Evolutionary conservation across 2,329 filamentous ascomycete species (phyloP).

Genomic region (Dendrostoma leiphaemia): DNA sequence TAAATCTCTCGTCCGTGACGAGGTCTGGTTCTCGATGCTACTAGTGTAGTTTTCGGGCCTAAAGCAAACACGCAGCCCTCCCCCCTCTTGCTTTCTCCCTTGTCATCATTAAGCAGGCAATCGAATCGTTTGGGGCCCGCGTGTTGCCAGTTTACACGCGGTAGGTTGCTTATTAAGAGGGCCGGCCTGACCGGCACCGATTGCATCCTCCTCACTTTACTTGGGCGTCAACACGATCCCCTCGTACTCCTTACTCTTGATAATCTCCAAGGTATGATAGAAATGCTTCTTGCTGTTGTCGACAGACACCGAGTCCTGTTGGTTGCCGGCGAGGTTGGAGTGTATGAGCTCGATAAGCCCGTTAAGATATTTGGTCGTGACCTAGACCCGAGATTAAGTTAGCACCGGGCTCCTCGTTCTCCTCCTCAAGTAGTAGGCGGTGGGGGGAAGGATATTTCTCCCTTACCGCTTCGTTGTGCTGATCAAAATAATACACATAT

Average conservation of each 20-base stretch:
- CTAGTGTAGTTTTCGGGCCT: too few species aligned
- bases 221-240: slow-evolving; percentile 74
- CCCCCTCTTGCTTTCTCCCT: too few species aligned
- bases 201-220: slow-evolving; percentile 22
- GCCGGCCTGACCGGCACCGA: too few species aligned
- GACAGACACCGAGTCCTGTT: slow-evolving; percentile 75
- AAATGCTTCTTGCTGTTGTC: slow-evolving; percentile 94
- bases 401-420: neutral
- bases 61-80: too few species aligned
- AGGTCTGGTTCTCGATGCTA: too few species aligned
- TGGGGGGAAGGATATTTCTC: neutral
- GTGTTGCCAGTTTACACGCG: too few species aligned
- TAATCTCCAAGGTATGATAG: slow-evolving; percentile 91
- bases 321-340: slow-evolving; percentile 85
- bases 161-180: too few species aligned
- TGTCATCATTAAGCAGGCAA: too few species aligned
- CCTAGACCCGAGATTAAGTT: slow-evolving; percentile 35
- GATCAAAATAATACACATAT: slow-evolving; percentile 99
- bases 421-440: slow-evolving; percentile 1
- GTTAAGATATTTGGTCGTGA: slow-evolving; percentile 97
- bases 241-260: slow-evolving; percentile 86
- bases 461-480: slow-evolving; percentile 89
- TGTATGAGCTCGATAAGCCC: slow-evolving; percentile 97
- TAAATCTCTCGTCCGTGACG: neutral
- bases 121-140: too few species aligned